Base-by-base conservation (phyloP, 2,329 filamentous ascomycete species). In the Talaromyces sp. region DNA sequence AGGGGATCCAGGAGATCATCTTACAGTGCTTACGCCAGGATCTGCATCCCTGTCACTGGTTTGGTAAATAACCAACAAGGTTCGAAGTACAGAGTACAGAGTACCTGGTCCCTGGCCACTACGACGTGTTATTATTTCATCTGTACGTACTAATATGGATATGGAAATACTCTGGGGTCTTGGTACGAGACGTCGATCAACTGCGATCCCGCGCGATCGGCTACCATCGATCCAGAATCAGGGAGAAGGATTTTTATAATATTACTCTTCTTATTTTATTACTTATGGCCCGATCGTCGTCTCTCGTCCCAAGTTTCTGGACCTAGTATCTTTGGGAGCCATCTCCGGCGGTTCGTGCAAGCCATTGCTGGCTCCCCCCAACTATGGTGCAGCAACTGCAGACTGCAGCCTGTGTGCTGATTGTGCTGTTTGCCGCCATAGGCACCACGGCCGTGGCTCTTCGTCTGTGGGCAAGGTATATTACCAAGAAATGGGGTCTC, bases 341-440 rank as follows among this genome's bases (percentile, higher is more conserved):
- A 11, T 24, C 19, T 46, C 19, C 24, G 14, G 19, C 21, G 43
- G 43, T 46, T 11, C 43, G 24, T 46, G 43, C 43, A 46, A 46
- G 10, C 3, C 43, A 24, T 24, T 46, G 43, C 43, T 10, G 11
- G 43, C 43, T 24, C 3, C 43, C 43, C 9, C n/a, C 11, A 24
- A 13, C 19, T 13, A 55, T 55, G 53, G 53, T 55, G 53, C 53
- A 55, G 38, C 53, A 55, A 55, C n/a, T 55, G 53, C 53, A 55
- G 53, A 55, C 53, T 9, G 29, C 19, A 41, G 53, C 53, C 53
- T 55, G 53, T n/a, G 53, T 19, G n/a, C 53, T 55, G 3, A 55
- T 55, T 14, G 11, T 55, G 3, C 53, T 55, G 13, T 55, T 38
- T 38, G 29, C 31, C 13, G n/a, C n/a, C 32, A 55, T 55, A 38